Conservation (phyloP, 2,329 filamentous ascomycete species). For the Phialophora macrospora region DNA sequence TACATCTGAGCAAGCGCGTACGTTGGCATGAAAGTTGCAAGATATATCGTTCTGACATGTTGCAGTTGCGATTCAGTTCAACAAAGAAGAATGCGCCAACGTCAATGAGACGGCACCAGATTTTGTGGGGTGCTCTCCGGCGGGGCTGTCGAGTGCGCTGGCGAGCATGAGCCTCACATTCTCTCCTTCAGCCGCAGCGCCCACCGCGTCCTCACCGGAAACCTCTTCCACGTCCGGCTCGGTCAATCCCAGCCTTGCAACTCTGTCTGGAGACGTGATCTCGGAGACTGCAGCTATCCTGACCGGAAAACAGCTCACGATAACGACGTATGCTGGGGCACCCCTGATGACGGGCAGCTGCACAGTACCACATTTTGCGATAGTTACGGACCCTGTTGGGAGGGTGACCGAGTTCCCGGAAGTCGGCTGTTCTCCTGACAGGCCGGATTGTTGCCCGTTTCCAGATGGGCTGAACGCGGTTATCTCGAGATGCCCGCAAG, state of each 20-base stretch:
- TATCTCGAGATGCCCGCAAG: slow-evolving; percentile 38
- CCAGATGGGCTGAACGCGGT: slow-evolving; percentile 29
- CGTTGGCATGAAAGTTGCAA: slow-evolving; percentile 9
- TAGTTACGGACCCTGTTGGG: slow-evolving; percentile 27
- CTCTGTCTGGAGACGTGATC: slow-evolving; percentile 32
- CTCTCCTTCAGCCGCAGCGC: slow-evolving; percentile 17
- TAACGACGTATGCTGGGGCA: slow-evolving; percentile 33
- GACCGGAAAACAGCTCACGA: slow-evolving; percentile 25
- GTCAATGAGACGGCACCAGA: slow-evolving; percentile 40
- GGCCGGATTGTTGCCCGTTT: slow-evolving; percentile 38
- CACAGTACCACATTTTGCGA: slow-evolving; percentile 38
- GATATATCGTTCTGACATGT: slow-evolving; percentile 5
- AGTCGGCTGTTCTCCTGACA: slow-evolving; percentile 37
- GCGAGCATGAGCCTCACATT: slow-evolving; percentile 27
- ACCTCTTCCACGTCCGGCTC: slow-evolving; percentile 23
- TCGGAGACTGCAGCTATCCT: slow-evolving; percentile 19
- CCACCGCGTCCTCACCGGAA: slow-evolving; percentile 11
- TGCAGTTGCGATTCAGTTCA: slow-evolving; percentile 40
- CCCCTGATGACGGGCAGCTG: slow-evolving; percentile 40
- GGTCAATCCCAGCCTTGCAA: slow-evolving; percentile 22
- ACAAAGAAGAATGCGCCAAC: slow-evolving; percentile 38
- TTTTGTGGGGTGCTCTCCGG: slow-evolving; percentile 41
- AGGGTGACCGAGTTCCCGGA: slow-evolving; percentile 35
- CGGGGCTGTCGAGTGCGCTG: slow-evolving; percentile 30
- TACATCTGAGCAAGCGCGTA: slow-evolving; percentile 37